Percentiles rank a stretch among this genome's conserved stretches.
phyloP scores from a whole-genome alignment of 306 rosid species.

The Lathyrus oleraceus region DNA sequence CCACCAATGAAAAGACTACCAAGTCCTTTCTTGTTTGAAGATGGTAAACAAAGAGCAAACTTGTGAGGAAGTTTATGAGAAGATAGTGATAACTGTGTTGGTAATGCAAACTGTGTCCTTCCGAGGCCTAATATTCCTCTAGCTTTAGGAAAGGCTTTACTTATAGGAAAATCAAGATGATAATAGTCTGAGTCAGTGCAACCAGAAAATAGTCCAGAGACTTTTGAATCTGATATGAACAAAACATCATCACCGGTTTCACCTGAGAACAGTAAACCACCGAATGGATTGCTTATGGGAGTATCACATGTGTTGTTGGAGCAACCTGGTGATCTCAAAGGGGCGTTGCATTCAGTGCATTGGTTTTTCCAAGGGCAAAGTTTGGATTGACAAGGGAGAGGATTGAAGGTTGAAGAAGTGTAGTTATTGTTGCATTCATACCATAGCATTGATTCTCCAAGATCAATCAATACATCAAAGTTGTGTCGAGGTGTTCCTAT shows the following conservation, averaged over 20 bases:
- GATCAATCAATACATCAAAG: slow-evolving; percentile 20
- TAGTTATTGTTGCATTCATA: slow-evolving; percentile 29
- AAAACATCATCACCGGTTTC: slow-evolving; percentile 20
- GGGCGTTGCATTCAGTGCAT: slow-evolving; percentile 11
- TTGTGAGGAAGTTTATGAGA: slow-evolving; percentile 20
- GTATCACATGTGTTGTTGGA: slow-evolving; percentile 30
- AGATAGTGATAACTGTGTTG: slow-evolving; percentile 12
- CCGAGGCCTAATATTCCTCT: slow-evolving; percentile 45
- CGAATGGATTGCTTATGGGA: background rate
- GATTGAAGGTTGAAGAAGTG: slow-evolving; percentile 32
- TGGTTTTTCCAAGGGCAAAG: background rate
- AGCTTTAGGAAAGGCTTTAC: background rate
- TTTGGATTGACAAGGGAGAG: slow-evolving; percentile 19
- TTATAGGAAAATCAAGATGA: background rate
- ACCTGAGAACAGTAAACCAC: background rate
- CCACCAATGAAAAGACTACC: slow-evolving; percentile 41
- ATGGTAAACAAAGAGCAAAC: slow-evolving; percentile 42
- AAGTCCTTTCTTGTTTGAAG: slow-evolving; percentile 29
- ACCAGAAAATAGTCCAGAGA: background rate
- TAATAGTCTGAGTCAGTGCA: background rate
- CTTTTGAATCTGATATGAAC: background rate
- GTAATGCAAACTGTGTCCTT: slow-evolving; percentile 25
- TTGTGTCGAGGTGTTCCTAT: slow-evolving; percentile 35
- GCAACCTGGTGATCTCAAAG: slow-evolving; percentile 35
- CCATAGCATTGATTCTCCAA: slow-evolving; percentile 39